A percentile compares a stretch with the other conserved stretches of the same genome.
These are phyloP conservation scores for Fusarium ramigenum DNA, from an alignment of 2,329 filamentous ascomycete genomes.

Conservation along the genomic window DNA sequence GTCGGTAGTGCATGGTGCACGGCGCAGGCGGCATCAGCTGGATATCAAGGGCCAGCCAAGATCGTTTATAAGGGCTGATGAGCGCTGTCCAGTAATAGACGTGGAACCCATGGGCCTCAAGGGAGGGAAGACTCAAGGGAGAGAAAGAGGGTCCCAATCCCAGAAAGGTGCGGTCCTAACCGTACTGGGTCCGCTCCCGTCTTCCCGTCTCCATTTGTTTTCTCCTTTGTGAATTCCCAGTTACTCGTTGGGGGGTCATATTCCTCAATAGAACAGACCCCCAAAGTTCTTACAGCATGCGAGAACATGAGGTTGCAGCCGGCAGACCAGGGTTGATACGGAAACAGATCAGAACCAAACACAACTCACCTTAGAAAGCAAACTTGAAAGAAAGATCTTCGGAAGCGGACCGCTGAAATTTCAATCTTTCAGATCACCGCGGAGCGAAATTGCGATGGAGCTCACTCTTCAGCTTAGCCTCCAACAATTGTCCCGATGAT, in stretches of 20 bases:
- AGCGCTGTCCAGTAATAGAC: slow-evolving; percentile 23
- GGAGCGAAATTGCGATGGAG: slow-evolving; percentile 38
- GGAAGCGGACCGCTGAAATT: slow-evolving; percentile 14
- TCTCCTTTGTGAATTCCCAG: slow-evolving; percentile 28
- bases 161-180: slow-evolving; percentile 40
- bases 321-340: background rate
- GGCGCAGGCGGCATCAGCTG: slow-evolving; percentile 41
- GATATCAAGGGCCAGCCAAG: slow-evolving; percentile 34
- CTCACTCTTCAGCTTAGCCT: slow-evolving; percentile 22
- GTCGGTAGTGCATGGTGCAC: slow-evolving; percentile 39
- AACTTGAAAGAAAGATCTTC: slow-evolving; percentile 16
- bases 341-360: slow-evolving; percentile 4
- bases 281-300: background rate
- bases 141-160: slow-evolving; percentile 9
- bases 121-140: slow-evolving; percentile 29
- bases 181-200: slow-evolving; percentile 42
- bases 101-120: slow-evolving; percentile 26
- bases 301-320: background rate
- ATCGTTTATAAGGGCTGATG: slow-evolving; percentile 28
- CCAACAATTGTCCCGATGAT: slow-evolving; percentile 20
- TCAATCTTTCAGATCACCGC: slow-evolving; percentile 28
- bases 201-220: slow-evolving; percentile 42
- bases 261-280: background rate
- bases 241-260: slow-evolving; percentile 10
- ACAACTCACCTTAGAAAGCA: slow-evolving; percentile 29